Evolutionary conservation across 169 alveolate genomes (phyloP).

Genomic region (Eimeria praecox): DNA sequence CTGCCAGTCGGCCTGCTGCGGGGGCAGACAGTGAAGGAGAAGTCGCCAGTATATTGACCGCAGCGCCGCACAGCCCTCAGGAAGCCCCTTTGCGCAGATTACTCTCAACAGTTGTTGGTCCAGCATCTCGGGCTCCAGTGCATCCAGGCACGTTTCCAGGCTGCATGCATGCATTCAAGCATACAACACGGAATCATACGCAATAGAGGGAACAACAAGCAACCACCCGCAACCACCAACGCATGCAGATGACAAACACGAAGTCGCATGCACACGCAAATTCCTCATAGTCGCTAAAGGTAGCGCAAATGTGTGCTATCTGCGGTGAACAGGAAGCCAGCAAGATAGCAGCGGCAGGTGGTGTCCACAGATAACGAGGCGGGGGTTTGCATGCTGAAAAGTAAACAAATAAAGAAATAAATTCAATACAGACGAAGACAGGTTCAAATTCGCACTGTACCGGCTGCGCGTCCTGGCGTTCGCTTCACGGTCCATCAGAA

Average conservation of each 20-base stretch:
- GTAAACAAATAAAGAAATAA: not conserved
- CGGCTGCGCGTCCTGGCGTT: constrained; percentile 69
- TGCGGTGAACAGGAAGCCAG: not conserved
- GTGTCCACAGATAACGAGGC: not conserved
- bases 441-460: not conserved
- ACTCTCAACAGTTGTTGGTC: constrained; percentile 52
- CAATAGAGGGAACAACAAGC: not conserved
- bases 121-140: constrained; percentile 43
- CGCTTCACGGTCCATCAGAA: constrained; percentile 56
- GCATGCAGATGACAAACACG: not conserved
- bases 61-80: constrained; percentile 81
- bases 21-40: constrained; percentile 75
- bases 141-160: constrained; percentile 64
- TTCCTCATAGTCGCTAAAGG: no score
- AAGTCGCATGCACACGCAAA: not conserved
- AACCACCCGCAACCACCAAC: not conserved
- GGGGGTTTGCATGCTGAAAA: not conserved
- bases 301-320: not conserved
- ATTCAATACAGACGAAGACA: not conserved
- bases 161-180: constrained; percentile 50
- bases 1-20: constrained; percentile 68
- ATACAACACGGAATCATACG: not conserved
- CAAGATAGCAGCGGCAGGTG: not conserved
- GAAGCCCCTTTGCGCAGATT: constrained; percentile 74
- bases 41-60: constrained; percentile 79